Conservation (phyloP, 805 yeast genomes). For the Saturnispora saitoi region DNA sequence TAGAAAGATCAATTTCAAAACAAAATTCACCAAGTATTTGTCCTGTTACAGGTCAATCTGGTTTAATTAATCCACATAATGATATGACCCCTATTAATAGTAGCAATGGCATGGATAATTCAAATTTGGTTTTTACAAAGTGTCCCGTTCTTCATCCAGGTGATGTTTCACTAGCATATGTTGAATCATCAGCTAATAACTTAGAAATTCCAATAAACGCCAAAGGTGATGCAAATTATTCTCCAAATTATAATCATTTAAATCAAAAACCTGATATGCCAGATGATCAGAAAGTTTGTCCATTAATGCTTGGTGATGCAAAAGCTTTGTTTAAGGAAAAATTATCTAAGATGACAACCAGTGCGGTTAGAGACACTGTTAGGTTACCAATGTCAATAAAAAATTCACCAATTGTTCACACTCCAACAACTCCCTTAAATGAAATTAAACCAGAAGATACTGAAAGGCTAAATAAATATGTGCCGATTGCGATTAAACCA, state of each 20-base stretch:
- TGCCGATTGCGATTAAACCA: slow-evolving; percentile 16
- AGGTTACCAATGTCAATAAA: slow-evolving; percentile 7
- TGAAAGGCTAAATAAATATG: slow-evolving; percentile 13
- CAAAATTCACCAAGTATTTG: background rate
- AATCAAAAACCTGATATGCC: slow-evolving; percentile 16
- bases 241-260: slow-evolving; percentile 1
- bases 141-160: slow-evolving; percentile 25
- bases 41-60: background rate
- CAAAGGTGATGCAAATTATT: background rate
- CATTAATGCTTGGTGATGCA: slow-evolving; percentile 39
- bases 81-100: background rate
- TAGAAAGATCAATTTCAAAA: background rate
- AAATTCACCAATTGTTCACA: slow-evolving; percentile 1
- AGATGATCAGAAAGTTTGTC: slow-evolving; percentile 35
- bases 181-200: background rate
- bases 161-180: slow-evolving; percentile 11
- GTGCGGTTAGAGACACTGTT: slow-evolving; percentile 23
- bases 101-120: background rate
- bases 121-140: slow-evolving; percentile 14
- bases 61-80: background rate
- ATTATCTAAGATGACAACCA: slow-evolving; percentile 25
- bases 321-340: slow-evolving; percentile 30
- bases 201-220: slow-evolving; percentile 3
- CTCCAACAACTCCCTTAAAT: slow-evolving; percentile 15
- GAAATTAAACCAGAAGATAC: slow-evolving; percentile 14